Conservation (phyloP, 345 rosid genomes). For the Camelina sativa region DNA sequence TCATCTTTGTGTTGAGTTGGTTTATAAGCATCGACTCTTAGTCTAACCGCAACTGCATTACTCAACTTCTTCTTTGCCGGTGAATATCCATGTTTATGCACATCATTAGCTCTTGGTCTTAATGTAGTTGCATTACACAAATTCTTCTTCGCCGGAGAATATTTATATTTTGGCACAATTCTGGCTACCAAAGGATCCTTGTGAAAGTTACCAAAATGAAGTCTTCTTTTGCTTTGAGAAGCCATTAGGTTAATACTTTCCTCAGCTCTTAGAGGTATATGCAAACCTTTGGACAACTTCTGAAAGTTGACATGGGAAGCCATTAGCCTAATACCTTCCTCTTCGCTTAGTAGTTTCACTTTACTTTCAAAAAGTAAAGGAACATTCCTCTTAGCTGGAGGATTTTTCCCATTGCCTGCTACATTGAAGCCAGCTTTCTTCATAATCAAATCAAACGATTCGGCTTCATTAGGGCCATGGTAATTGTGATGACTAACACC, state of each 20-base stretch:
- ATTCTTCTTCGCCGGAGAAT: too few species aligned
- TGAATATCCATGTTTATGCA: not conserved
- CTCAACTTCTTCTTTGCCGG: not conserved
- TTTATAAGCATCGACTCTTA: not conserved
- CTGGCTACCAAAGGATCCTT: too few species aligned
- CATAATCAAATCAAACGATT: conserved; percentile 18
- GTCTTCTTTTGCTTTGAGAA: too few species aligned
- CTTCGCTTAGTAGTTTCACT: conserved; percentile 17
- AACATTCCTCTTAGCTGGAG: not conserved
- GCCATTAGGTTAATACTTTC: too few species aligned
- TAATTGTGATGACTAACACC: not conserved
- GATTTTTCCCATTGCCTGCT: not conserved
- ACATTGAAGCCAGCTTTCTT: conserved; percentile 27
- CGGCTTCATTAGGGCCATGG: not conserved
- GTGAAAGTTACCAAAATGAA: too few species aligned
- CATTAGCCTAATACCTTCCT: conserved; percentile 9
- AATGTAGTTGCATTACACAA: too few species aligned
- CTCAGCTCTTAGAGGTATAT: too few species aligned
- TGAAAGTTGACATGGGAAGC: not conserved
- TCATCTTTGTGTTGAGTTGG: not conserved
- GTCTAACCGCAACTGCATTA: conserved; percentile 16
- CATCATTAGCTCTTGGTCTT: too few species aligned
- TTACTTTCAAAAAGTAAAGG: not conserved
- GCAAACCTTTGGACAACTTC: too few species aligned
- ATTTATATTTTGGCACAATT: too few species aligned